Evolutionary conservation across 2,329 filamentous ascomycete species (phyloP).

Genomic region (Ustulina deusta): DNA sequence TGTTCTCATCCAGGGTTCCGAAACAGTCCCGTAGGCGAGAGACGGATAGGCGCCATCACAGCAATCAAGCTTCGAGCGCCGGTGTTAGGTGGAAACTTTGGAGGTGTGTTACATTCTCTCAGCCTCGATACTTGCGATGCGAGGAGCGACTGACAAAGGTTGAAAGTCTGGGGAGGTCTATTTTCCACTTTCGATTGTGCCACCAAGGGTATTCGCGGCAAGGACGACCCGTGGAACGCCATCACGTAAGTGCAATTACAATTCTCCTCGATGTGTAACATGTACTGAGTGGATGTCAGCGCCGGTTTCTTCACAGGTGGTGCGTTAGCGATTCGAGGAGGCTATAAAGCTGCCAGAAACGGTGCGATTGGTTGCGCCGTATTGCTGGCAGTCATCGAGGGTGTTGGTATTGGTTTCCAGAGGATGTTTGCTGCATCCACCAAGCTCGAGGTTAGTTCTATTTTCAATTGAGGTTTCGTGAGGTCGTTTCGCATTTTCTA

Average conservation of each 20-base stretch:
- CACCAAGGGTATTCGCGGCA: conserved; percentile 92
- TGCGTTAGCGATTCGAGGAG: conserved; percentile 89
- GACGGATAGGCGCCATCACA: conserved; percentile 93
- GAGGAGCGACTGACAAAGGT: neutral
- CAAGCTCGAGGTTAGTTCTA: conserved; percentile 75
- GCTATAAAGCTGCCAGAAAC: conserved; percentile 91
- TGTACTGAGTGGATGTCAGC: conserved; percentile 51
- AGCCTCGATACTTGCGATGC: neutral
- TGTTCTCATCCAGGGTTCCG: conserved; percentile 67
- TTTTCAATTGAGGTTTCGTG: neutral
- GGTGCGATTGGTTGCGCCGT: conserved; percentile 96
- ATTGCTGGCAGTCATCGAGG: conserved; percentile 94
- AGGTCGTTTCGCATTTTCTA: conserved; percentile 25
- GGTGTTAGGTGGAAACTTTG: conserved; percentile 96
- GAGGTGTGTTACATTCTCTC: conserved; percentile 51
- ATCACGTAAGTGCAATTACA: conserved; percentile 65
- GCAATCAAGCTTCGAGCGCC: conserved; percentile 98
- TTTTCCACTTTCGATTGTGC: conserved; percentile 98
- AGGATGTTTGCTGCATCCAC: conserved; percentile 93
- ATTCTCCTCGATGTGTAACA: neutral
- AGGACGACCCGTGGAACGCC: conserved; percentile 98
- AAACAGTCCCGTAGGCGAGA: conserved; percentile 91
- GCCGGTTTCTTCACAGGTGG: conserved; percentile 98
- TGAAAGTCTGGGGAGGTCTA: conserved; percentile 86
- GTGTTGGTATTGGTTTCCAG: conserved; percentile 95